A percentile compares a stretch with the other conserved stretches of the same genome.
phyloP scores from a whole-genome alignment of 345 rosid genomes.

The Geranium rotundifolium region DNA sequence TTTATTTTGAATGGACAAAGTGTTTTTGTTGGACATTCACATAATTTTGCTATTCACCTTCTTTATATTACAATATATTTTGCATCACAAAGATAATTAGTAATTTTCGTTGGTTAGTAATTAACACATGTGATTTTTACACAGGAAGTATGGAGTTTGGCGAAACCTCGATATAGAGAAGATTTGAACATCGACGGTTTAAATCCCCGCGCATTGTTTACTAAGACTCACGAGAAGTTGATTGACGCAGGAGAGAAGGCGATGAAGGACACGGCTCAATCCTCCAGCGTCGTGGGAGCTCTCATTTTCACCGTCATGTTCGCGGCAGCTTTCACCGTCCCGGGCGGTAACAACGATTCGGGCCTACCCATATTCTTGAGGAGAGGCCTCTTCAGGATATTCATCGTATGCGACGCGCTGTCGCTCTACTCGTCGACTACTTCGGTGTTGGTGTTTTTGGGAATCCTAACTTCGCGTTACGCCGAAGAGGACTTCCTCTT shows the following conservation, averaged over 20 bases:
- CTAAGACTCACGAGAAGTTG: conserved; percentile 35
- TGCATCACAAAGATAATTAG: conserved; percentile 46
- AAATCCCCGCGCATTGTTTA: conserved; percentile 44
- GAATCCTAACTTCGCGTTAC: conserved; percentile 6
- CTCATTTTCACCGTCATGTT: too few relatives aligned
- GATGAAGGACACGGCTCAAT: conserved; percentile 44
- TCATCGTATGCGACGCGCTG: conserved; percentile 7
- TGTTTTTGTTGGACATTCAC: too few relatives aligned
- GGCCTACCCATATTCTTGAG: conserved; percentile 1
- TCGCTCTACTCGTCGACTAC: neutral
- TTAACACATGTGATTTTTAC: neutral
- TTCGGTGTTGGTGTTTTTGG: conserved; percentile 3
- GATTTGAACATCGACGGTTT: conserved; percentile 31
- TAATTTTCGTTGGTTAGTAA: too few relatives aligned
- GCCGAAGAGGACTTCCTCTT: neutral
- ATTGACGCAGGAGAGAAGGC: conserved; percentile 39
- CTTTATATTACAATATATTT: conserved; percentile 87
- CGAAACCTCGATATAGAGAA: conserved; percentile 49
- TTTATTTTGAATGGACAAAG: too few relatives aligned
- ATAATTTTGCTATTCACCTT: too few relatives aligned
- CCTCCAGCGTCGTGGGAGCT: conserved; percentile 12
- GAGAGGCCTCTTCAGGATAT: conserved; percentile 2
- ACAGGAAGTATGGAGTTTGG: conserved; percentile 64
- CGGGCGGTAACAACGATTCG: neutral
- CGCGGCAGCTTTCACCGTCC: neutral